phyloP scores from a whole-genome alignment of 1,284 basidiomycete genomes.

The Ceraceosorus guamensis region DNA sequence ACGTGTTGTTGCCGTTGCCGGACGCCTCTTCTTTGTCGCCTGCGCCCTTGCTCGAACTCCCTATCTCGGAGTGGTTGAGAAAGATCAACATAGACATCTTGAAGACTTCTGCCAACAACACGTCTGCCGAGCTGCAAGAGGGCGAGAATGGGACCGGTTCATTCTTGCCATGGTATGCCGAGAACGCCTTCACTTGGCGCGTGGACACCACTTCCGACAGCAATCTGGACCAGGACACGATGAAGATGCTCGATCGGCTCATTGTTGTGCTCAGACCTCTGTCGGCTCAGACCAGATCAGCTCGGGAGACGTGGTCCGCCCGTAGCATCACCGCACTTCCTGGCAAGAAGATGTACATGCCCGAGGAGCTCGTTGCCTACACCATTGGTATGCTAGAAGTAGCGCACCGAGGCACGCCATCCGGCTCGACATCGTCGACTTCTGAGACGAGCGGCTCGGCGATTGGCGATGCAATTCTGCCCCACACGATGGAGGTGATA shows the following conservation, averaged over 20 bases:
- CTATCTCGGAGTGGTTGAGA: slow-evolving; percentile 42
- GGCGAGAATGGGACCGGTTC: slow-evolving; percentile 38
- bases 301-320: slow-evolving; percentile 26
- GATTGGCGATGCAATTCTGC: slow-evolving; percentile 30
- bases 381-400: slow-evolving; percentile 44
- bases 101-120: slow-evolving; percentile 34
- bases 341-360: slow-evolving; percentile 39
- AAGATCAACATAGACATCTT: slow-evolving; percentile 48
- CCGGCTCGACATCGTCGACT: not conserved
- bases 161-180: slow-evolving; percentile 36
- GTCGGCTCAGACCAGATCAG: slow-evolving; percentile 21
- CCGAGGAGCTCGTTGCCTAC: slow-evolving; percentile 44
- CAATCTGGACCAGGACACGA: slow-evolving; percentile 19
- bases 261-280: slow-evolving; percentile 39
- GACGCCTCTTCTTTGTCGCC: not conserved
- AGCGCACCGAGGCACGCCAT: slow-evolving; percentile 32
- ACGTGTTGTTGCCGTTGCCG: slow-evolving; percentile 79
- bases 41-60: not conserved
- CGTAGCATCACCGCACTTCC: slow-evolving; percentile 38
- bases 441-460: not conserved
- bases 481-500: slow-evolving; percentile 27
- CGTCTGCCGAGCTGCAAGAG: slow-evolving; percentile 32
- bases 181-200: slow-evolving; percentile 6
- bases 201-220: not conserved
- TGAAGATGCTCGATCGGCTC: slow-evolving; percentile 41